Conservation (phyloP, 768 basidiomycete genomes). For the Macrolepiota albuminosa region DNA sequence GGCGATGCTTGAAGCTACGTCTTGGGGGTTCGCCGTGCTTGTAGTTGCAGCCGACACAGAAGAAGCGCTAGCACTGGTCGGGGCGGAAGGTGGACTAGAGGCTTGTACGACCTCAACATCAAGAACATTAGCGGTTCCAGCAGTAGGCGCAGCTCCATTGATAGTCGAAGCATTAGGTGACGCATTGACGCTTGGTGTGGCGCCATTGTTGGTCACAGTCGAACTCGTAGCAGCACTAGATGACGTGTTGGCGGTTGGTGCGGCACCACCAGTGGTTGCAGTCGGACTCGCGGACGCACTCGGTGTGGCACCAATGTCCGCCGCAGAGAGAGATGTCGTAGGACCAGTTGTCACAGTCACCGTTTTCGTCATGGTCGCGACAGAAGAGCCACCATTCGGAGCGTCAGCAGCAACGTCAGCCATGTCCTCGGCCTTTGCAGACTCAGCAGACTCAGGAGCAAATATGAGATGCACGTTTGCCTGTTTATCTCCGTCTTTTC, state of each 20-base stretch:
- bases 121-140: conserved; percentile 4
- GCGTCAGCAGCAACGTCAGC: conserved; percentile 12
- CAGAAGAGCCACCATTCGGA: conserved; percentile 15
- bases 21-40: conserved; percentile 22
- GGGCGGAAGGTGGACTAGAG: conserved; percentile 4
- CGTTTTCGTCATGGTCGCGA: conserved; percentile 22
- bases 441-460: conserved; percentile 24
- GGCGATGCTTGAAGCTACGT: conserved; percentile 30
- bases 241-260: not conserved
- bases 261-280: not conserved
- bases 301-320: conserved; percentile 6
- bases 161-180: not conserved
- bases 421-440: conserved; percentile 16
- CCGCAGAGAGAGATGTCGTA: conserved; percentile 16
- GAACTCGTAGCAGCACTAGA: not conserved
- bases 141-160: conserved; percentile 11
- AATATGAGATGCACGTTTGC: conserved; percentile 50
- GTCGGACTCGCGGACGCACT: conserved; percentile 1
- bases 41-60: conserved; percentile 8
- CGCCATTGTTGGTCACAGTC: not conserved
- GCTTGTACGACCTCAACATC: conserved; percentile 11
- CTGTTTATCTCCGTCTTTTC: conserved; percentile 6
- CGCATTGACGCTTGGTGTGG: not conserved
- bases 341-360: conserved; percentile 21
- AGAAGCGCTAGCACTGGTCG: not conserved